A percentile compares a stretch with the other conserved stretches of the same genome.
Evolutionary conservation across 371 early-diverging fungal species (phyloP).

Genomic region (Rhizopus delemar): DNA sequence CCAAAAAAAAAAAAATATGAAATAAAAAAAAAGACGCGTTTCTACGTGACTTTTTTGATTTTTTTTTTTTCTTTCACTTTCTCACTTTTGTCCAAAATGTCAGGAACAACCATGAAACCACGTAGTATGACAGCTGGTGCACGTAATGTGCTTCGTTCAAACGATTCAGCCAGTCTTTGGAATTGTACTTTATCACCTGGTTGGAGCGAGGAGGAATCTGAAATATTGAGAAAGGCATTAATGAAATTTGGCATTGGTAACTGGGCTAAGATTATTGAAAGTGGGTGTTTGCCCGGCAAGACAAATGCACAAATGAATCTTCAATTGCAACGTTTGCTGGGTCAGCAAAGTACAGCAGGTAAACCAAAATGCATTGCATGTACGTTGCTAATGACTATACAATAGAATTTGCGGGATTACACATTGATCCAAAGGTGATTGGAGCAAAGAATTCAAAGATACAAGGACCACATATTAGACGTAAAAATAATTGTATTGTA

Average conservation of each 20-base stretch:
- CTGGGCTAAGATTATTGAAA: slow-evolving; percentile 91
- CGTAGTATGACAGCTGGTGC: slow-evolving; percentile 88
- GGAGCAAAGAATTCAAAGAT: slow-evolving; percentile 79
- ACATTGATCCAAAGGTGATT: slow-evolving; percentile 84
- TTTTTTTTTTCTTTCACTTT: slow-evolving; percentile 21
- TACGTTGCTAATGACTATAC: neutral
- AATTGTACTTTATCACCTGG: slow-evolving; percentile 91
- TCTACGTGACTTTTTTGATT: slow-evolving; percentile 4
- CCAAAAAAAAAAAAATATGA: slow-evolving; percentile 9
- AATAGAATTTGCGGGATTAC: slow-evolving; percentile 85
- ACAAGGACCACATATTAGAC: slow-evolving; percentile 78
- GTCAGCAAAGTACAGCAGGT: slow-evolving; percentile 92
- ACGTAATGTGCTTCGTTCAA: slow-evolving; percentile 86
- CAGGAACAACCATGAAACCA: slow-evolving; percentile 53
- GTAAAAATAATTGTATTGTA: slow-evolving; percentile 91
- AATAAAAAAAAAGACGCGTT: slow-evolving; percentile 1
- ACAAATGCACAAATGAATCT: slow-evolving; percentile 94
- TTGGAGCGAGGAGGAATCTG: slow-evolving; percentile 87
- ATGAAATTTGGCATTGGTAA: slow-evolving; percentile 92
- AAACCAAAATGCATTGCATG: slow-evolving; percentile 10
- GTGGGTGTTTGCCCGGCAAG: slow-evolving; percentile 82
- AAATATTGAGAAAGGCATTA: slow-evolving; percentile 78
- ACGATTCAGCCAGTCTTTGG: slow-evolving; percentile 90
- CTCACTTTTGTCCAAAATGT: slow-evolving; percentile 14
- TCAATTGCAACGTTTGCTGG: slow-evolving; percentile 89